Base-by-base conservation (phyloP, 148 eudicot genomes). In the Heliosperma pusillum region DNA sequence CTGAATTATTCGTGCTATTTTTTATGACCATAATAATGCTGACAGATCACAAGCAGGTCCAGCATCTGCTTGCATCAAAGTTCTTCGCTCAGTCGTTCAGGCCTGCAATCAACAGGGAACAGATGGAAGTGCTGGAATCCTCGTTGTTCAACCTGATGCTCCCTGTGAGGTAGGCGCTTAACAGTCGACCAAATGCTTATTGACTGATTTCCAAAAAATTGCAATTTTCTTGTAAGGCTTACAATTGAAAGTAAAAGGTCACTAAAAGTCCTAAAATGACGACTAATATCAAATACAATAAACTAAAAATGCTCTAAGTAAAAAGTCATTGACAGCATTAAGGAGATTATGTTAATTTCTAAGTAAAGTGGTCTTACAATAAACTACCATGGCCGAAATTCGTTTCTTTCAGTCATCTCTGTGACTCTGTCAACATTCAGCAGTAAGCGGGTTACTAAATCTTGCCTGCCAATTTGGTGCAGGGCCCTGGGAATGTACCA, bases 11-110 rank as follows among this genome's bases (percentile, higher is more conserved):
- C n/a, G 40, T 3, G 5, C 53, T 40, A n/a, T 57, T 40, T 33
- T 80, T 62, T 29, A 5, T 36, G 36, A 20, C 22, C 10, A 61
- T 5, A 19, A 20, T 33, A 40, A 30, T 45, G 22, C 75, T 7
- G 66, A 74, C 81, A 96, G 97, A 79, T 90, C 97, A 27, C 84
- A 87, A 77, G 84, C 89, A 52, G 97, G 99, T 81, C 97, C 97
- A 10, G 91, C 90, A 69, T 85, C 94, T 82, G 93, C 97, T 59
- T 92, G 99, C 79, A 78, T 77, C 36, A 86, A 89, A 84, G 86
- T 96, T 69, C 78, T 96, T 44, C 82, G 76, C 10, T 76, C 88
- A 58, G 76, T 89, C 66, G 71, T 83, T 58, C 72, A 83, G 44
- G 81, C 89, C 10, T 85, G 89, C 59, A 81, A 72, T 60, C 83